Conservation (phyloP, 306 rosid species). For the Glycyrrhiza uralensis region DNA sequence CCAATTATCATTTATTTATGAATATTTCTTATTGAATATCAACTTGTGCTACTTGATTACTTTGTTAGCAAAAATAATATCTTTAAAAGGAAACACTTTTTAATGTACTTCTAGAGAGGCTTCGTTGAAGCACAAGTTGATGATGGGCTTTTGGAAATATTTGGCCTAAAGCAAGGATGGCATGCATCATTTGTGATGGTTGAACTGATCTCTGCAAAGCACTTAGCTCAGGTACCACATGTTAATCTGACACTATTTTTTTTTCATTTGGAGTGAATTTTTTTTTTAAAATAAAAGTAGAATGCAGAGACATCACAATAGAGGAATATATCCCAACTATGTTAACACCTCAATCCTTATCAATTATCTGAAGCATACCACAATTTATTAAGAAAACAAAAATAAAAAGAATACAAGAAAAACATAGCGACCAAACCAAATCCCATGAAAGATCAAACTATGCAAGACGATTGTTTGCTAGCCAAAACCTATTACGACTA, state of each 20-base stretch:
- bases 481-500: too few species aligned
- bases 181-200: conserved; percentile 99
- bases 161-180: conserved; percentile 99
- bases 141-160: conserved; percentile 94
- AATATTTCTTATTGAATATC: neutral
- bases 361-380: too few species aligned
- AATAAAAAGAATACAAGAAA: too few species aligned
- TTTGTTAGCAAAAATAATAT: neutral
- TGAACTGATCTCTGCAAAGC: conserved; percentile 87
- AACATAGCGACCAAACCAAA: too few species aligned
- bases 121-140: conserved; percentile 92
- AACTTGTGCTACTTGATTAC: neutral
- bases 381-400: too few species aligned
- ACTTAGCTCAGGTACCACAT: conserved; percentile 81
- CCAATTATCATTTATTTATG: neutral
- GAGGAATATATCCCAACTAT: too few species aligned
- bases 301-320: too few species aligned
- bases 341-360: too few species aligned
- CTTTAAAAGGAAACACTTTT: neutral
- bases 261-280: neutral
- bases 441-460: too few species aligned
- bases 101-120: conserved; percentile 54
- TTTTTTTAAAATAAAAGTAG: too few species aligned
- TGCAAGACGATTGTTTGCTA: too few species aligned
- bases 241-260: neutral